Evolutionary conservation across 2,329 filamentous ascomycete species (phyloP).

Genomic region (Colletotrichum theobromicola): DNA sequence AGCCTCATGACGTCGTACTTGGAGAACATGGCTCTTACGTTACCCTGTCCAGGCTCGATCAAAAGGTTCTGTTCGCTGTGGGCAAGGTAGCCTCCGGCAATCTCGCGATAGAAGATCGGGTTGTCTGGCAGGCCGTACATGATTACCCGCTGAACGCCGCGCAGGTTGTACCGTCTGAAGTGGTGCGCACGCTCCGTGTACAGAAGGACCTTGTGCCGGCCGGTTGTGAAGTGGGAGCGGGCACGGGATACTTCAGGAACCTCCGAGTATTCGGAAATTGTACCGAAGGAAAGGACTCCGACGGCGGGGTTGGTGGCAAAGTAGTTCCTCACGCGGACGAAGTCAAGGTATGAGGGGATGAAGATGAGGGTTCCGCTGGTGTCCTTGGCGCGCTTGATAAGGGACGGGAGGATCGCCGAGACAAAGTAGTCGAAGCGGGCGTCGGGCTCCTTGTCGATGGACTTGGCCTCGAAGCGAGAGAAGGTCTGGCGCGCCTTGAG

Average conservation of each 20-base stretch:
- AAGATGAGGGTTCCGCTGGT: constrained; percentile 80
- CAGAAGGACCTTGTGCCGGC: constrained; percentile 80
- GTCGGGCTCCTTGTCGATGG: constrained; percentile 80
- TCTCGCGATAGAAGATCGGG: constrained; percentile 78
- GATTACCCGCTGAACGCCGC: constrained; percentile 82
- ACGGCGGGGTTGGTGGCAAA: constrained; percentile 74
- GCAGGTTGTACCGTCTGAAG: constrained; percentile 85
- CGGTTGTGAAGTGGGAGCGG: constrained; percentile 84
- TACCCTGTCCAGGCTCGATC: constrained; percentile 64
- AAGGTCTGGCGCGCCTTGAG: constrained; percentile 86
- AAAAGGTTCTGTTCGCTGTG: constrained; percentile 62
- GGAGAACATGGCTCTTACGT: constrained; percentile 73
- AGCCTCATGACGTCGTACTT: constrained; percentile 89
- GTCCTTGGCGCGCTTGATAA: constrained; percentile 72
- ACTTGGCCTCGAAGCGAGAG: constrained; percentile 78
- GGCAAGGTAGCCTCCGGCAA: constrained; percentile 71
- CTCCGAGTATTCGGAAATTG: constrained; percentile 87
- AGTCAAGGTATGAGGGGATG: constrained; percentile 93
- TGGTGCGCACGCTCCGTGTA: constrained; percentile 98
- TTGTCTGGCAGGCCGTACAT: constrained; percentile 94
- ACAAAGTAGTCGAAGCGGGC: constrained; percentile 91
- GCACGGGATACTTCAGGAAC: constrained; percentile 81
- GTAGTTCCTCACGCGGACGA: constrained; percentile 90
- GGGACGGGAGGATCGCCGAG: constrained; percentile 76
- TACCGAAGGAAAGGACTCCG: constrained; percentile 70